Evolutionary conservation across 345 rosid species (phyloP), one percentile per base, ranked within the genome.

Genomic region (Angophora floribunda): DNA sequence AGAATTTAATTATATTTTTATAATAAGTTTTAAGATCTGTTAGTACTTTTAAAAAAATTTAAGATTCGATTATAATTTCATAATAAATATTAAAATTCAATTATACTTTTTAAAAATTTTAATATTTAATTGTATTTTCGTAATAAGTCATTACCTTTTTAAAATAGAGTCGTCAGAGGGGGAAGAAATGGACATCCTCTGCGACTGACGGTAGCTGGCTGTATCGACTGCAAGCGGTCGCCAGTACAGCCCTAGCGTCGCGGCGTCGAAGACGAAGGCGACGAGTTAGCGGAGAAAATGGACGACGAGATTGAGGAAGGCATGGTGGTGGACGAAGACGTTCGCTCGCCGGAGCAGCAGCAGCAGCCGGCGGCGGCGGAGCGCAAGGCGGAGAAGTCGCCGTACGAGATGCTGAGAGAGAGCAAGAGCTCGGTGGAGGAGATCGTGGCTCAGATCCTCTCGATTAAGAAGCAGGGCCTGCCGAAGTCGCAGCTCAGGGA

Each of bases 221-320:
- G 84, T 7, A 5, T 10, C 6, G 49, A 17, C 49, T 2, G 82
- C 82, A 75, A 36, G 47, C 82, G 3, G 82, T 75, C 82, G 26
- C 49, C 26, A 41, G 82, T 10, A 3, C 82, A 14, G 13, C 26
- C 82, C 84, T 41, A 75, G 3, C 26, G 14, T 21, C 49, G 49
- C 49, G 26, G 49, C 84, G 84, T 16, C 7, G 59, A 32, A 61
- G 80, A 53, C 32, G 47, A 57, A 41, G 51, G 11, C 86, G 14
- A 5, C 14, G 86, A 52, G 87, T 32, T 63, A 24, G 53, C 53
- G 4, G 28, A n/a, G 61, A 6, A 44, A 52, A 96, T 98, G 99
- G 99, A 95, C 89, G 99, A 97, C 95, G 99, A 97, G 88, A 98
- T 96, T 87, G 99, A 96, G 70, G 98, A 94, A 88, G 96, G 92